Conservation (phyloP, 768 basidiomycete genomes). For the Leccinum pellstonianum region DNA sequence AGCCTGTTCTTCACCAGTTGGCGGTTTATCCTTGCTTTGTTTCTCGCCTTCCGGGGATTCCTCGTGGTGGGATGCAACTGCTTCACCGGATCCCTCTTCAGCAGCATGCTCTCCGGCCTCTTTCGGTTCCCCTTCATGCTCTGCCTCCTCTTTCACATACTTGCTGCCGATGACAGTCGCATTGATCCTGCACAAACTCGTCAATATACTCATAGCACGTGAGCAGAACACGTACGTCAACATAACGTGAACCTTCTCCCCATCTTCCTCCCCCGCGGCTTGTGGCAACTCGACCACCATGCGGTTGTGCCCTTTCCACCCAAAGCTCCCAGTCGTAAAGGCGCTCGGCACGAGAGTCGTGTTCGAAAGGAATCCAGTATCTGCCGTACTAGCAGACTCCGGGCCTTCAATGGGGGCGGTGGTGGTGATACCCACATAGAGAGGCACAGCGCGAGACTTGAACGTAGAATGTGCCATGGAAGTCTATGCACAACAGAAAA, state of each 20-base stretch:
- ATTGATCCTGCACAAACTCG: constrained; percentile 54
- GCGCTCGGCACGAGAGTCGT: constrained; percentile 55
- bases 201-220: neutral
- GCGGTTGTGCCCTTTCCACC: constrained; percentile 79
- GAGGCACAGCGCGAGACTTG: constrained; percentile 63
- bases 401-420: constrained; percentile 49
- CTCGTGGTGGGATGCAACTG: constrained; percentile 24
- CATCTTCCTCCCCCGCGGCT: constrained; percentile 43
- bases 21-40: constrained; percentile 22
- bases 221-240: constrained; percentile 55
- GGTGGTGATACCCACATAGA: constrained; percentile 67
- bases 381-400: constrained; percentile 35
- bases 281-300: constrained; percentile 62
- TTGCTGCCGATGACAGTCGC: constrained; percentile 76
- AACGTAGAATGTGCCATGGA: constrained; percentile 51
- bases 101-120: constrained; percentile 21
- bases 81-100: constrained; percentile 30
- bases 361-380: constrained; percentile 61
- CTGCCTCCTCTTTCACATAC: constrained; percentile 41
- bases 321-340: constrained; percentile 77
- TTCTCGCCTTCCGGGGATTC: constrained; percentile 25
- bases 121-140: constrained; percentile 35
- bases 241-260: constrained; percentile 70
- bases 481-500: constrained; percentile 31
- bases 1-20: constrained; percentile 18